Conservation (phyloP, 352 stramenopile species). For the Thraustochytrium sp. region DNA sequence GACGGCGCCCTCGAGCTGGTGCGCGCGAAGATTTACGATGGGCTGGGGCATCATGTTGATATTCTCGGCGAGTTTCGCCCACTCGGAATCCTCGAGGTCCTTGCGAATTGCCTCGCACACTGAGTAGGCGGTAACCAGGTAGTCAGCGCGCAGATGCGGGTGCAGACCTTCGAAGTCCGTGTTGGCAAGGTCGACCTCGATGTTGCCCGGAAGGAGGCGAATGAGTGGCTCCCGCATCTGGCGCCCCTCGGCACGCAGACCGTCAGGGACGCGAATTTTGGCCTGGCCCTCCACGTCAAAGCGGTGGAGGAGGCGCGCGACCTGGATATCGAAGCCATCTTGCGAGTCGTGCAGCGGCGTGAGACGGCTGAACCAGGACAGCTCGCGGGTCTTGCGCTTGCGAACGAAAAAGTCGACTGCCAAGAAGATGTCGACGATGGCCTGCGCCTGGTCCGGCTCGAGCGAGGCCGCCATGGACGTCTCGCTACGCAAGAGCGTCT, state of each 20-base stretch:
- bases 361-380: neutral
- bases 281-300: neutral
- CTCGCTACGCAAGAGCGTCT: neutral
- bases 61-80: neutral
- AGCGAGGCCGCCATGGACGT: neutral
- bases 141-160: neutral
- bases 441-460: neutral
- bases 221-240: neutral
- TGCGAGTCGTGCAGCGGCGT: neutral
- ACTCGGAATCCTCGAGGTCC: neutral
- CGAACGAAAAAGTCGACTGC: neutral
- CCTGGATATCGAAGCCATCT: neutral
- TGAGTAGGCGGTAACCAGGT: neutral
- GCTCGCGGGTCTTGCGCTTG: neutral
- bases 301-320: neutral
- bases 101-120: constrained; percentile 12
- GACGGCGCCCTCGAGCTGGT: neutral
- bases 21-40: neutral
- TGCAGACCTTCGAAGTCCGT: neutral
- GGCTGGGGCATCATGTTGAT: constrained; percentile 8
- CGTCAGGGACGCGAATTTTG: neutral
- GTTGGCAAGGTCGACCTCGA: neutral
- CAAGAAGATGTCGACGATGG: constrained; percentile 6
- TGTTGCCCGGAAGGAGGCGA: neutral
- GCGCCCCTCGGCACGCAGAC: neutral